Evolutionary conservation across 257 asterid genomes (phyloP).

Genomic region (Osmanthus fragrans): DNA sequence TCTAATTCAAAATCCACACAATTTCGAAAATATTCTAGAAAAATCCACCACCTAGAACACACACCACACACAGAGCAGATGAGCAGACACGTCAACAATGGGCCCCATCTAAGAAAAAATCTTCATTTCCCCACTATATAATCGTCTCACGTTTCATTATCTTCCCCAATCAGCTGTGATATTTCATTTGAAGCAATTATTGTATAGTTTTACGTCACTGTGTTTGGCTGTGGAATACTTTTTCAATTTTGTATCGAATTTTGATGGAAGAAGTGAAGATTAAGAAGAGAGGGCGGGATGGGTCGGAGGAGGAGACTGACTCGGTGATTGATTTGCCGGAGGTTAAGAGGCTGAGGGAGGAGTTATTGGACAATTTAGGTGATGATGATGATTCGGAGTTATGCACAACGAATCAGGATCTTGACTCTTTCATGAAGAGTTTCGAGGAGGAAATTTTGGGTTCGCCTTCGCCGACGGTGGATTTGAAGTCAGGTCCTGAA

Average conservation of each 20-base stretch:
- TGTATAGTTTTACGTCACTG: too few relatives aligned
- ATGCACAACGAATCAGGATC: constrained; percentile 49
- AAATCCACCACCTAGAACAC: too few relatives aligned
- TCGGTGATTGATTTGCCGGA: constrained; percentile 50
- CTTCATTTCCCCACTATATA: too few relatives aligned
- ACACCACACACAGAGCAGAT: too few relatives aligned
- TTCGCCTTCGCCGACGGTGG: constrained; percentile 31
- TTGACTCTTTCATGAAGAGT: constrained; percentile 81
- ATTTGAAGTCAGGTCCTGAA: constrained; percentile 46
- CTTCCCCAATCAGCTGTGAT: too few relatives aligned
- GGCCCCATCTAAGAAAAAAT: too few relatives aligned
- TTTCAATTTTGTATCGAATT: too few relatives aligned
- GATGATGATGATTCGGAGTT: constrained; percentile 53
- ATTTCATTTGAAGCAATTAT: too few relatives aligned
- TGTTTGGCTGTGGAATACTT: constrained; percentile 11
- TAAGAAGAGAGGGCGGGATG: constrained; percentile 54
- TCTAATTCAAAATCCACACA: too few relatives aligned
- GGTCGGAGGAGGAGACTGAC: constrained; percentile 35
- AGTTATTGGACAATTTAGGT: constrained; percentile 49
- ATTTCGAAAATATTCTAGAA: too few relatives aligned
- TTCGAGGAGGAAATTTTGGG: constrained; percentile 69
- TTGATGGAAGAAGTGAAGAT: constrained; percentile 45
- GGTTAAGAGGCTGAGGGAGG: constrained; percentile 73
- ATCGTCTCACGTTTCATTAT: too few relatives aligned
- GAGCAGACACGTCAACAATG: too few relatives aligned